These are phyloP conservation scores for Areca catechu DNA, from an alignment of 176 grass and related monocot genomes.

Conservation along the genomic window DNA sequence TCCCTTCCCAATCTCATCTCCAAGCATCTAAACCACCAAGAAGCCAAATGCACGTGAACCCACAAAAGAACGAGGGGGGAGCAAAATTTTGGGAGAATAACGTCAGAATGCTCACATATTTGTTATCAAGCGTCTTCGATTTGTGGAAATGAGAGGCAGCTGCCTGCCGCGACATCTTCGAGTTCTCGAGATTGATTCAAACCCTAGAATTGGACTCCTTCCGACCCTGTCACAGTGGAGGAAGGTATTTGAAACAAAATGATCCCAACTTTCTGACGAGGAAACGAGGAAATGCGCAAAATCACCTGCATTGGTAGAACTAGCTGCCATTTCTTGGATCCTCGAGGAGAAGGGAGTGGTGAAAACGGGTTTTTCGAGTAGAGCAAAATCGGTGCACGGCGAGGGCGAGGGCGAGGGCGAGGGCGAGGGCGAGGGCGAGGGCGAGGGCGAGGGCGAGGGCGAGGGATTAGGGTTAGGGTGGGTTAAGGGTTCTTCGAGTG, in stretches of 20 bases:
- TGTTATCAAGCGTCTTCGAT: constrained; percentile 94
- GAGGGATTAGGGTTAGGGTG: too few species aligned
- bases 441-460: too few species aligned
- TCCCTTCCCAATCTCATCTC: constrained; percentile 96
- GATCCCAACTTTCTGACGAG: too few species aligned
- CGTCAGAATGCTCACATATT: constrained; percentile 57
- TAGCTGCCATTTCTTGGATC: neutral
- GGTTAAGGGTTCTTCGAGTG: neutral
- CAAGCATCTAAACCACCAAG: constrained; percentile 56
- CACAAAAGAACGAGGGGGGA: constrained; percentile 13
- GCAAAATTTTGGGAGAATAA: neutral
- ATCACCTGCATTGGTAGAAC: constrained; percentile 3
- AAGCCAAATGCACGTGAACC: constrained; percentile 4
- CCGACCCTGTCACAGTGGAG: neutral
- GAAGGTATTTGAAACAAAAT: too few species aligned
- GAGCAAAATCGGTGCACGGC: too few species aligned
- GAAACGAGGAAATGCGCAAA: neutral
- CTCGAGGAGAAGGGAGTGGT: too few species aligned
- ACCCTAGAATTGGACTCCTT: constrained; percentile 4
- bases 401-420: too few species aligned
- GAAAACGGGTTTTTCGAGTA: too few species aligned
- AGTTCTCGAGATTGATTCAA: constrained; percentile 8
- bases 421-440: too few species aligned
- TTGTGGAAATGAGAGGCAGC: constrained; percentile 63
- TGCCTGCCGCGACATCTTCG: constrained; percentile 59